Conservation (phyloP, 2,329 filamentous ascomycete genomes). For the Dothistroma pini region DNA sequence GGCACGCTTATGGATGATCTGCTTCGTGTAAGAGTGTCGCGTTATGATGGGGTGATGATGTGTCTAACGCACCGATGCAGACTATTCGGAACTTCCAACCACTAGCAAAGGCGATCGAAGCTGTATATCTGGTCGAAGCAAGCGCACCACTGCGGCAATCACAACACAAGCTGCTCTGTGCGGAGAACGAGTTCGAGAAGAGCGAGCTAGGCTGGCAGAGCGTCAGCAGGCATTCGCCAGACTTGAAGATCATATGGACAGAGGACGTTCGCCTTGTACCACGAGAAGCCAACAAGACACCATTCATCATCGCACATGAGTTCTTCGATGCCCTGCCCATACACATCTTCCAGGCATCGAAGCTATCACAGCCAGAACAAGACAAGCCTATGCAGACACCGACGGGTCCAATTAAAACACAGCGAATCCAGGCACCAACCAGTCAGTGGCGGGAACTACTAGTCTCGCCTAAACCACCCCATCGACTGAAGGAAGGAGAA, state of each 20-base stretch:
- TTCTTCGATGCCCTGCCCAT: constrained; percentile 99
- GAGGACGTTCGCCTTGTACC: constrained; percentile 85
- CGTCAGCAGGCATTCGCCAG: constrained; percentile 67
- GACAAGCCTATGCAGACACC: constrained; percentile 46
- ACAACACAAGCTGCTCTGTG: constrained; percentile 80
- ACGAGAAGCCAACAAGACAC: constrained; percentile 62
- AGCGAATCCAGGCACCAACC: constrained; percentile 32
- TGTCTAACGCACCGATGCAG: constrained; percentile 44
- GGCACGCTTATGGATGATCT: constrained; percentile 98
- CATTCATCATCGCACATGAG: constrained; percentile 94
- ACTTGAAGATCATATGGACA: constrained; percentile 77
- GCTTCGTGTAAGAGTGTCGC: constrained; percentile 61
- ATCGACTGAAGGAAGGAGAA: constrained; percentile 47
- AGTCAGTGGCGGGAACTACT: constrained; percentile 80
- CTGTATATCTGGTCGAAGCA: constrained; percentile 94
- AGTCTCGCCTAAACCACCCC: constrained; percentile 59
- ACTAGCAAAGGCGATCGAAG: constrained; percentile 72
- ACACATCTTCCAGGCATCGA: constrained; percentile 82
- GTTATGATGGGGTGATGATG: background rate
- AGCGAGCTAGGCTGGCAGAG: constrained; percentile 71
- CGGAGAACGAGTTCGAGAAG: constrained; percentile 63
- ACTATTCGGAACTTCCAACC: constrained; percentile 79
- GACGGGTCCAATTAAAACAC: constrained; percentile 45
- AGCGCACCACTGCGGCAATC: constrained; percentile 71
- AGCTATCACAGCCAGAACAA: constrained; percentile 29